Evolutionary conservation across 2,329 filamentous ascomycete genomes (phyloP), one percentile per base, ranked within the genome.

Genomic region (Ophiocordyceps camponoti-saundersi): DNA sequence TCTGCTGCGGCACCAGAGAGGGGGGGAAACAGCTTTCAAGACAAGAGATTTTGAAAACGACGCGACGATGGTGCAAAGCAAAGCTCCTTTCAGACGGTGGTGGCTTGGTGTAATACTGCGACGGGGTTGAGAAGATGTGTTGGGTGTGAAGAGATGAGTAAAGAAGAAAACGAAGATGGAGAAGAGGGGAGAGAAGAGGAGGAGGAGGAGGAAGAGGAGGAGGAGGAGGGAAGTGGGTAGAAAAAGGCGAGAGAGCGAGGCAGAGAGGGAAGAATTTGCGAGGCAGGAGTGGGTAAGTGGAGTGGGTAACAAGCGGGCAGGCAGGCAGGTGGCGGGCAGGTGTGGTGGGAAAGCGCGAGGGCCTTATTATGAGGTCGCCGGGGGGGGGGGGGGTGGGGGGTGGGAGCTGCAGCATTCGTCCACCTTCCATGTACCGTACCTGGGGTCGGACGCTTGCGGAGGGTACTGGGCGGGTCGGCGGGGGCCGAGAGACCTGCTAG

Each of bases 131-230:
- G n/a, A 20, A 32, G 42, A 44, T n/a, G 23, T 20, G 44, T 22
- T n/a, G 18, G 13, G 43, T 32, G 26, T 20, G 22, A 18, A 30
- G 21, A n/a, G 30, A 36, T 20, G 30, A 45, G n/a, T 15, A 23
- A 15, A 36, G 12, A 22, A 43, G 30, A 44, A 41, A 44, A 43
- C 36, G 21, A 13, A 43, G 36, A 45, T 44, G 42, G 45, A 29
- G 34, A 48, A 30, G 44, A 32, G 22, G 47, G 41, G 45, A 47
- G 21, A 45, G 46, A 8, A 36, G 30, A 40, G 23, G 42, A 22
- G 39, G 16, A 30, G n/a, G 18, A 8, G 21, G n/a, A n/a, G 23
- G 41, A 10, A 13, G 32, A 12, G 20, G 20, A 20, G 21, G 12
- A n/a, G 22, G 30, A n/a, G 21, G 29, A 15, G n/a, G 30, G 23